Conservation (phyloP, 176 grass and related monocot species). For the Otatea glauca region DNA sequence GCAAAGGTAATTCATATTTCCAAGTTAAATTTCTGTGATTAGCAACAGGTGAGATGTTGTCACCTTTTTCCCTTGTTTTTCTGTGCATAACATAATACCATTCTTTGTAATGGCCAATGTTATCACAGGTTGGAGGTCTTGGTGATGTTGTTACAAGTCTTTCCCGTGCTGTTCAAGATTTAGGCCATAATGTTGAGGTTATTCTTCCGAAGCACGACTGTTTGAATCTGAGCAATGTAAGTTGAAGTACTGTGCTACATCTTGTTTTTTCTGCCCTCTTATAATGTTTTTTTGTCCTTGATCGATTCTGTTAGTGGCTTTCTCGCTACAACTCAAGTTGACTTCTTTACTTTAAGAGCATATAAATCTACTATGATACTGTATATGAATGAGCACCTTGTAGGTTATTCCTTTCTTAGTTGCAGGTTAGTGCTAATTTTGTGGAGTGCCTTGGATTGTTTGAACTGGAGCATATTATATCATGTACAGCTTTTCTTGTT, state of each 20-base stretch:
- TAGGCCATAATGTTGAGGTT: slow-evolving; percentile 87
- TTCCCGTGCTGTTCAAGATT: slow-evolving; percentile 94
- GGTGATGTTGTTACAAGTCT: slow-evolving; percentile 97
- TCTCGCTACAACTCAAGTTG: slow-evolving; percentile 14
- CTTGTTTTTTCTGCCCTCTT: neutral
- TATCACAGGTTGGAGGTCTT: slow-evolving; percentile 83
- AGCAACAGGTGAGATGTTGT: neutral
- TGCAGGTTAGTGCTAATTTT: neutral
- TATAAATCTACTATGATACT: slow-evolving; percentile 5
- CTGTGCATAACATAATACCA: slow-evolving; percentile 9
- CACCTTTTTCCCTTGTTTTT: neutral
- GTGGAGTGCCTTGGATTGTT: slow-evolving; percentile 8
- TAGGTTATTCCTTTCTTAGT: neutral
- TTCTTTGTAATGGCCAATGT: slow-evolving; percentile 15
- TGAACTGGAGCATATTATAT: neutral
- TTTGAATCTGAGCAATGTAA: slow-evolving; percentile 83
- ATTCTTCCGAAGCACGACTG: slow-evolving; percentile 88
- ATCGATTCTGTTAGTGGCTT: neutral
- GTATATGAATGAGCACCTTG: slow-evolving; percentile 13
- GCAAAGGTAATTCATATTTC: slow-evolving; percentile 73
- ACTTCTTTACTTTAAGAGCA: neutral
- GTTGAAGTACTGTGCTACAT: slow-evolving; percentile 41
- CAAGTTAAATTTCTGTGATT: slow-evolving; percentile 30
- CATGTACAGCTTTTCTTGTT: slow-evolving; percentile 12
- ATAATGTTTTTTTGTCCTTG: neutral